Conservation (phyloP, 352 stramenopile genomes). For the Peronospora farinosa region DNA sequence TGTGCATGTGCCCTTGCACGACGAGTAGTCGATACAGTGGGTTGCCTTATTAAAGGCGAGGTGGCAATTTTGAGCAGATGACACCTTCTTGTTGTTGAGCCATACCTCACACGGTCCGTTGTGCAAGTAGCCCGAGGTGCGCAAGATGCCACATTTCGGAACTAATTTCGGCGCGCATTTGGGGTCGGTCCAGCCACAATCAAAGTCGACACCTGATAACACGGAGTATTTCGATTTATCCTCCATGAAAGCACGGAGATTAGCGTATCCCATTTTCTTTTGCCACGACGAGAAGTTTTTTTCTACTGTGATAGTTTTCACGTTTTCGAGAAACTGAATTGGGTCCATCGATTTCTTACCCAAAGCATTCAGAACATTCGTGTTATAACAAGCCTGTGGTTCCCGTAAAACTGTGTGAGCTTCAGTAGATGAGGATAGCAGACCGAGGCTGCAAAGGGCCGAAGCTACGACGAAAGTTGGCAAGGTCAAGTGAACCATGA, state of each 20-base stretch:
- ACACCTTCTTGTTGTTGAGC: constrained; percentile 28
- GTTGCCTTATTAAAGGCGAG: constrained; percentile 23
- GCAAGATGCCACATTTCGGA: constrained; percentile 17
- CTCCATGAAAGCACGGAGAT: too few species aligned
- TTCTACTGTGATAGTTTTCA: constrained; percentile 20
- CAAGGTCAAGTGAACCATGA: constrained; percentile 16
- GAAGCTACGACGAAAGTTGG: constrained; percentile 17
- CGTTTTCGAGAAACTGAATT: constrained; percentile 40
- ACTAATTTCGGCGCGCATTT: constrained; percentile 32
- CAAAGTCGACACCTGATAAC: constrained; percentile 20
- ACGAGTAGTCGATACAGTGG: constrained; percentile 24
- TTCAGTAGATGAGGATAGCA: constrained; percentile 17
- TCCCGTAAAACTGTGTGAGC: constrained; percentile 35
- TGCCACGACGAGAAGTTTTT: too few species aligned
- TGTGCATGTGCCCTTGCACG: constrained; percentile 13
- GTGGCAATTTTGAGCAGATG: constrained; percentile 27
- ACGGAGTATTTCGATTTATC: constrained; percentile 17
- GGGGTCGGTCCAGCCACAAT: constrained; percentile 28
- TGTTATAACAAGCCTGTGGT: constrained; percentile 26
- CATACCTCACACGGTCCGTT: constrained; percentile 34
- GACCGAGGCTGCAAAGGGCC: constrained; percentile 17
- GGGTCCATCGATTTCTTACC: constrained; percentile 33
- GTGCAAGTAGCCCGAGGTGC: constrained; percentile 41
- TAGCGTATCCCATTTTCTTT: too few species aligned
- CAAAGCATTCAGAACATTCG: constrained; percentile 8